Percentiles rank a stretch among this genome's conserved stretches.
These are phyloP conservation scores for Erodium moschatum DNA, from an alignment of 441 rosid species.

Conservation along the genomic window DNA sequence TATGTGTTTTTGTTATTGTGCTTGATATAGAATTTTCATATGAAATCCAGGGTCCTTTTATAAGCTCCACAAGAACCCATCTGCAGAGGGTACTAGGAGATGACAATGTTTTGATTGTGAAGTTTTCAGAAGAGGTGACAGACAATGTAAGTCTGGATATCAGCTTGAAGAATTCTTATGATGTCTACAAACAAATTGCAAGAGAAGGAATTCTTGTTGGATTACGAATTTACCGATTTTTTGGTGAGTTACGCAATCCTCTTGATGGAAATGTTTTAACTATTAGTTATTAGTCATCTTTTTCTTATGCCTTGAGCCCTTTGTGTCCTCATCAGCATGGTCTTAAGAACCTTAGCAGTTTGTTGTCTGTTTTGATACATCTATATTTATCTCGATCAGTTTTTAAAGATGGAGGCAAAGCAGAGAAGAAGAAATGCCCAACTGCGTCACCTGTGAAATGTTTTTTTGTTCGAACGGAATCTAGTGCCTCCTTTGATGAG, in stretches of 20 bases:
- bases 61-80: slow-evolving; percentile 34
- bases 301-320: not conserved
- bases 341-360: not conserved
- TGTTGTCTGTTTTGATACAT: not conserved
- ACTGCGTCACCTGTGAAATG: slow-evolving; percentile 47
- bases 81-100: slow-evolving; percentile 68
- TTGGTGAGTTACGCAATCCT: slow-evolving; percentile 37
- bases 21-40: slow-evolving; percentile 4
- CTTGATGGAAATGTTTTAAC: not conserved
- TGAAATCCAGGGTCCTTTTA: slow-evolving; percentile 54
- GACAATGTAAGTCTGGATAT: slow-evolving; percentile 12
- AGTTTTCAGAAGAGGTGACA: slow-evolving; percentile 31
- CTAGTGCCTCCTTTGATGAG: slow-evolving; percentile 29
- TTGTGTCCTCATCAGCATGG: not conserved
- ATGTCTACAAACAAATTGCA: slow-evolving; percentile 30
- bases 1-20: not conserved
- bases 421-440: slow-evolving; percentile 51
- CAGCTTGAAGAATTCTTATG: slow-evolving; percentile 8
- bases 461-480: slow-evolving; percentile 53
- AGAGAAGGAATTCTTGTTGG: slow-evolving; percentile 59
- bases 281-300: not conserved
- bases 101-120: slow-evolving; percentile 57
- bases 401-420: slow-evolving; percentile 71
- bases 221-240: slow-evolving; percentile 53
- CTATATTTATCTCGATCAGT: slow-evolving; percentile 30